A percentile compares a stretch with the other conserved stretches of the same genome.
These are phyloP conservation scores for Plasmodium berghei DNA, from an alignment of 169 alveolate genomes.

Conservation along the genomic window DNA sequence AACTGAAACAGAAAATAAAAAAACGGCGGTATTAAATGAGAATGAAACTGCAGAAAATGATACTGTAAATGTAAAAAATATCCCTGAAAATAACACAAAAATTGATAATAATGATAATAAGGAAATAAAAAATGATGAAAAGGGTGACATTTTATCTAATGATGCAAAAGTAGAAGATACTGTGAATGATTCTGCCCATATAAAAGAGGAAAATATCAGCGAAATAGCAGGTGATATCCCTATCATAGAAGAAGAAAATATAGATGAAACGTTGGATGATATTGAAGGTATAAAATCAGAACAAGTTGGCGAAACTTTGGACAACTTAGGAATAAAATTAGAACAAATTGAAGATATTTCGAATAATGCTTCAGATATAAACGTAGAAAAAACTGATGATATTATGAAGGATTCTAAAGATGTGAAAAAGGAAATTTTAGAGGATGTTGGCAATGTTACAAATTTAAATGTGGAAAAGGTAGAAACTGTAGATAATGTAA, in stretches of 20 bases:
- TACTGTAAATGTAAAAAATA: slow-evolving; percentile 7
- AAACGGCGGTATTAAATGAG: background rate
- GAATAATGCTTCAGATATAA: background rate
- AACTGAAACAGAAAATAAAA: slow-evolving; percentile 11
- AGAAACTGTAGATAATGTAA: background rate
- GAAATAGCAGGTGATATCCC: background rate
- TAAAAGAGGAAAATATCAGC: background rate
- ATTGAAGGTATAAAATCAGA: background rate
- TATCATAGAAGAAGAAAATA: background rate
- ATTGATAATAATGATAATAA: slow-evolving; percentile 3
- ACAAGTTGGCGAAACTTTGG: background rate
- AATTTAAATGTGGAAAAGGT: background rate
- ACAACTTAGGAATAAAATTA: background rate
- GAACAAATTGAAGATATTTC: background rate
- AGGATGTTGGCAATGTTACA: too few relatives aligned
- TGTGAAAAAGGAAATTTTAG: too few relatives aligned
- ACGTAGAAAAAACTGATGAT: background rate
- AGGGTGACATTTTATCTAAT: background rate
- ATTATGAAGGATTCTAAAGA: too few relatives aligned
- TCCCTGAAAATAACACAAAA: slow-evolving; percentile 10
- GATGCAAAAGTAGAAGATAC: slow-evolving; percentile 3
- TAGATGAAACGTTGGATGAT: slow-evolving; percentile 2
- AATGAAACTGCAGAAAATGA: slow-evolving; percentile 1
- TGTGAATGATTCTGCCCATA: background rate
- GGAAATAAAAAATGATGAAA: slow-evolving; percentile 17